These are phyloP conservation scores for Aquilaria yunnanensis DNA, from an alignment of 345 rosid genomes.

Conservation along the genomic window DNA sequence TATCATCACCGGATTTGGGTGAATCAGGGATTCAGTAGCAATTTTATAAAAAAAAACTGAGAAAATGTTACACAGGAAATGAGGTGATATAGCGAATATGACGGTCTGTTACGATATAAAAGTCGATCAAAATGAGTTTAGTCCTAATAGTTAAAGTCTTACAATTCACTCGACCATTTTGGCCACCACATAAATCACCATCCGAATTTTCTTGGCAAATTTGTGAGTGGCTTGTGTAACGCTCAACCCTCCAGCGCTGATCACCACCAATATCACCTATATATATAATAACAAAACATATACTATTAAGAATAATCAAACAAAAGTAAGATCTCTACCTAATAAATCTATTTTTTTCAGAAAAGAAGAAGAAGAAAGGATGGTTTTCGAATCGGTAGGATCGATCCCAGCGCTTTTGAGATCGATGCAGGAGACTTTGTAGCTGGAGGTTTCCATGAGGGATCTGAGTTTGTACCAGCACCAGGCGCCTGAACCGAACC, in stretches of 20 bases:
- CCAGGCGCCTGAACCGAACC: conserved; percentile 78
- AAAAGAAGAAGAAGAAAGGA: conserved; percentile 22
- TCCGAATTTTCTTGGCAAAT: conserved; percentile 51
- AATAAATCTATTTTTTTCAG: too few species aligned
- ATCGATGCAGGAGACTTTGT: conserved; percentile 70
- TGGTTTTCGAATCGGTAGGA: conserved; percentile 34
- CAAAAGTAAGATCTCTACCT: too few species aligned
- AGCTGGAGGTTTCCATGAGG: conserved; percentile 76
- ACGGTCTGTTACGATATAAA: too few species aligned
- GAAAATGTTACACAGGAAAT: too few species aligned
- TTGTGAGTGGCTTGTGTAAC: conserved; percentile 53
- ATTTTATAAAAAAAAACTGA: not conserved
- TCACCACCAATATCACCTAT: conserved; percentile 84
- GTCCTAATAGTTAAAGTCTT: not conserved
- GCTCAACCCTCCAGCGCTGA: conserved; percentile 90
- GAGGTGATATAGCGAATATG: too few species aligned
- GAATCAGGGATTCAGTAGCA: conserved; percentile 78
- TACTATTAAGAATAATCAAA: not conserved
- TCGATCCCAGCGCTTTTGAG: conserved; percentile 67
- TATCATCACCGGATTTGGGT: conserved; percentile 58
- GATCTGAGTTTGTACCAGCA: conserved; percentile 87
- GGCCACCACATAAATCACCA: conserved; percentile 68
- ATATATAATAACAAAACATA: conserved; percentile 1
- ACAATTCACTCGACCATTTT: conserved; percentile 77
- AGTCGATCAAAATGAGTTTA: too few species aligned